These are phyloP conservation scores for Botrytis aclada DNA, from an alignment of 2,329 filamentous ascomycete genomes.

Conservation along the genomic window DNA sequence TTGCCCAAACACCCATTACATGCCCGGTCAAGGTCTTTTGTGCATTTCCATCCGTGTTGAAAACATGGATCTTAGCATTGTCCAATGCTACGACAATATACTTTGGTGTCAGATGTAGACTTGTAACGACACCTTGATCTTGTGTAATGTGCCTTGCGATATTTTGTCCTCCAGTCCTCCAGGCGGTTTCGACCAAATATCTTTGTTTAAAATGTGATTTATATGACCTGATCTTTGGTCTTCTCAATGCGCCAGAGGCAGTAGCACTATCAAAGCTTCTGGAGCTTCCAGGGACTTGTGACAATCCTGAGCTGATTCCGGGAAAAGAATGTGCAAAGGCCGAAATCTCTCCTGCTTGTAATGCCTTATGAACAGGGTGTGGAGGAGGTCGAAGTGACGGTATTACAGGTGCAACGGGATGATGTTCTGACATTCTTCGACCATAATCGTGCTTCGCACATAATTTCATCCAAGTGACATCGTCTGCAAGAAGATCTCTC, in stretches of 20 bases:
- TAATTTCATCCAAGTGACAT: conserved; percentile 97
- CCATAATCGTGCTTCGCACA: conserved; percentile 93
- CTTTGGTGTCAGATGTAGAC: conserved; percentile 86
- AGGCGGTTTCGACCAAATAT: conserved; percentile 95
- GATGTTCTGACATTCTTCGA: conserved; percentile 49
- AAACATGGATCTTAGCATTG: conserved; percentile 98
- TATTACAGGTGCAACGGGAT: conserved; percentile 27
- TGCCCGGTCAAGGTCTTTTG: conserved; percentile 90
- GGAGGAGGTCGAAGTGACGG: conserved; percentile 32
- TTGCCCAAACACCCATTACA: conserved; percentile 99
- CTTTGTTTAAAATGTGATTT: conserved; percentile 97
- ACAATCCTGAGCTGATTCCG: conserved; percentile 43
- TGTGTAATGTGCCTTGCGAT: conserved; percentile 87
- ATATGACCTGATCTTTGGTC: conserved; percentile 73
- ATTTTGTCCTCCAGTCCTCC: conserved; percentile 86
- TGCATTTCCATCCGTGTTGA: conserved; percentile 84
- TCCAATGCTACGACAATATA: conserved; percentile 98
- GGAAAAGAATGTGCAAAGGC: conserved; percentile 44
- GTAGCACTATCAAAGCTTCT: conserved; percentile 56
- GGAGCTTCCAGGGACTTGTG: conserved; percentile 31
- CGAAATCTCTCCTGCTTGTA: conserved; percentile 20
- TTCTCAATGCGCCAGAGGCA: conserved; percentile 43
- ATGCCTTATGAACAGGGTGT: conserved; percentile 30
- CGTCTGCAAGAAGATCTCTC: conserved; percentile 89
- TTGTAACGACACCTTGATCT: conserved; percentile 95